Evolutionary conservation across 345 rosid species (phyloP).

Genomic region (Laguncularia racemosa): DNA sequence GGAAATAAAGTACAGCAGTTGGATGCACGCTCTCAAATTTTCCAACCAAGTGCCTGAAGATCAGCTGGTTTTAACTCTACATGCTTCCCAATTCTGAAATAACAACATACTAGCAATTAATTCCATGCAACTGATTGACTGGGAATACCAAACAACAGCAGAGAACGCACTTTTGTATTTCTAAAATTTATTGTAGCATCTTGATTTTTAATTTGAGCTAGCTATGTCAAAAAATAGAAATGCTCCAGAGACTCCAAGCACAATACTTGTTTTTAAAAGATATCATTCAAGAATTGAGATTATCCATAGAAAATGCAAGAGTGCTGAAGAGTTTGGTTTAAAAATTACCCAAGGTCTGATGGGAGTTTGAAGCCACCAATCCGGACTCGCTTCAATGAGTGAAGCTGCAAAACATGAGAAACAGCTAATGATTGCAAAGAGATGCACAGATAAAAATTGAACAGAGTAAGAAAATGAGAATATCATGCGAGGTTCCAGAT

Average conservation of each 20-base stretch:
- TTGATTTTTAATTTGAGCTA: too few relatives aligned
- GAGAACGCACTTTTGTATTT: not conserved
- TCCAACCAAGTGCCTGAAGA: conserved; percentile 76
- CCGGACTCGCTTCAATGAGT: conserved; percentile 70
- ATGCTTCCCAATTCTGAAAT: conserved; percentile 69
- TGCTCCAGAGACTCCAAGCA: too few relatives aligned
- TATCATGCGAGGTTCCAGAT: not conserved
- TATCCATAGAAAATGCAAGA: not conserved
- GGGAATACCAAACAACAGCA: not conserved
- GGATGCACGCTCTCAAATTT: conserved; percentile 2
- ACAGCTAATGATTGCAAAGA: conserved; percentile 2
- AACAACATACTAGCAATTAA: conserved; percentile 3
- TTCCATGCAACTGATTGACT: not conserved
- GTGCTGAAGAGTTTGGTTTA: not conserved
- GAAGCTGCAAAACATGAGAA: conserved; percentile 40
- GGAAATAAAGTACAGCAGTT: not conserved
- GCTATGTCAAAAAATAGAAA: too few relatives aligned
- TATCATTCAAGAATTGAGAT: not conserved
- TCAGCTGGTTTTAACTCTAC: conserved; percentile 57
- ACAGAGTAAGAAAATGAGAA: not conserved
- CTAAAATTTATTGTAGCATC: not conserved
- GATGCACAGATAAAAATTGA: conserved; percentile 2
- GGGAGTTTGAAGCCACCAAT: conserved; percentile 95
- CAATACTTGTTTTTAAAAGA: not conserved
- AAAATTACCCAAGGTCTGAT: conserved; percentile 74